Evolutionary conservation across 2,329 filamentous ascomycete species (phyloP), one percentile per base, ranked within the genome.

Genomic region (Thielaviopsis punctulata): DNA sequence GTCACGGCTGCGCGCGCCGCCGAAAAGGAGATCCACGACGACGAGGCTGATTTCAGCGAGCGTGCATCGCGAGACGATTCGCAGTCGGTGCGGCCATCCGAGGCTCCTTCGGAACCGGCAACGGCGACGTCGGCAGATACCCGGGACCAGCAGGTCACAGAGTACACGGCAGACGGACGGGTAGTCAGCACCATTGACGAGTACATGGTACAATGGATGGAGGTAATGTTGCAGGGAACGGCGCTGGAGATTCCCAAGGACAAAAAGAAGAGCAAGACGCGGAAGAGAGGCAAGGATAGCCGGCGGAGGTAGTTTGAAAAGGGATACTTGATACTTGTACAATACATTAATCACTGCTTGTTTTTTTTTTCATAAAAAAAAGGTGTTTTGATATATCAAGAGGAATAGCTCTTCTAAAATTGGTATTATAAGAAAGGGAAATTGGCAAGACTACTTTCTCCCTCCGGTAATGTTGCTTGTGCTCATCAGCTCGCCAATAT

Each of bases 401-500:
- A n/a, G n/a, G n/a, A n/a, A n/a, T n/a, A n/a, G n/a, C n/a, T n/a
- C n/a, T n/a, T n/a, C n/a, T n/a, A n/a, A n/a, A n/a, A n/a, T n/a
- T n/a, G 25, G 25, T 5, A 27, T 10, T 27, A 27, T 10, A 27
- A 10, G 25, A 27, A 27, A 27, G 25, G 25, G n/a, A 36, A 12
- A 15, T 36, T 9, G 30, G 12, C 30, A 36, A 36, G 12, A 15
- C 72, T 62, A 79, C 63, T 79, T 80, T 61, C 76, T 75, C 52
- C 65, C 70, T 1, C 79, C 73, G 1, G 80, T 84, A 59, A 84
- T 83, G 62, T 84, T 84, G 64, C 77, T 81, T n/a, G 80, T 84
- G 59, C 86, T 86, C 78, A 95, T 96, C 52, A 96, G 74, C 62
- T 95, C 90, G 58, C 90, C 90, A 61, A 96, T 96, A 65, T 96